Base-by-base conservation (phyloP, 352 stramenopile genomes). In the Globisporangium mamillatum region DNA sequence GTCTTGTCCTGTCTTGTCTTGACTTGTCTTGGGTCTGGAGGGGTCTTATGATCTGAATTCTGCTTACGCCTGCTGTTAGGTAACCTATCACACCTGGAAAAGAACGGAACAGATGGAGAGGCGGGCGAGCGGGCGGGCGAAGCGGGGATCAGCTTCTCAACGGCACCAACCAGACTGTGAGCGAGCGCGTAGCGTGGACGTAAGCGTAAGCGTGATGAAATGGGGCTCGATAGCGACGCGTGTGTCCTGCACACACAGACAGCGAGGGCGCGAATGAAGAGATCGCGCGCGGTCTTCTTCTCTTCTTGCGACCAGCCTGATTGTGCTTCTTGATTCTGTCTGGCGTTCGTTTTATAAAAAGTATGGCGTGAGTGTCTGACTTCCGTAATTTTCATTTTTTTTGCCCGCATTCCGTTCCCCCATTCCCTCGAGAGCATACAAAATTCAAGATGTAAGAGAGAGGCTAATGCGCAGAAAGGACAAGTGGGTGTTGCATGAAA, bases 21-120 rank as follows among this genome's bases (percentile, higher is more conserved):
- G 24, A 12, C 29, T 58, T 58, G 8, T 5, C 24, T 34, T 34
- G 12, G 27, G 27, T 32, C 27, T 32, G 27, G 6, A 32, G 27
- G 5, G 16, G 41, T n/a, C 52, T 55, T 55, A 12, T 55, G 25
- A 25, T 16, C 48, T 34, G 53, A 10, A 38, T 18, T n/a, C 10
- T 18, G 24, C 41, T 48, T 48, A 48, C 41, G 41, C 41, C 41
- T 25, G 48, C 53, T 59, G 53, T 59, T 59, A 59, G 53, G 53
- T 59, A 59, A 59, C 32, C 53, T 36, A 27, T 18, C 16, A 29
- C 53, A 18, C 24, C 32, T 36, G 20, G 53, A 29, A 36, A 34
- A 36, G 53, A 22, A 44, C 36, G 10, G 36, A 36, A 20, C 12
- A 48, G 41, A 48, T 48, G 41, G 41, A 48, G 50, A 25, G n/a